Conservation (phyloP, 805 yeast genomes). For the Candida xyloterini region DNA sequence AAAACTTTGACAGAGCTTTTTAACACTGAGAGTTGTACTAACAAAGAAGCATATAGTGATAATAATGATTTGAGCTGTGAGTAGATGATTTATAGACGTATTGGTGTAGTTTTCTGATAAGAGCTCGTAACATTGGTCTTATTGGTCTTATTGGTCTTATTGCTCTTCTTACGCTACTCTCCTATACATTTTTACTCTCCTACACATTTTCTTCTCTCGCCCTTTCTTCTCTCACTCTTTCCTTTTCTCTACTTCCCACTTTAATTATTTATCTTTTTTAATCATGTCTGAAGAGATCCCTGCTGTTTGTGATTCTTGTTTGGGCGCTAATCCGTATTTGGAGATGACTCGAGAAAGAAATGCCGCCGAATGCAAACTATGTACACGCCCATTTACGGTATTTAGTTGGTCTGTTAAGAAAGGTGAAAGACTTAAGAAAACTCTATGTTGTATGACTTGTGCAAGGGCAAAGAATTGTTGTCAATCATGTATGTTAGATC, state of each 20-base stretch:
- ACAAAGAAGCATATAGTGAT: background rate
- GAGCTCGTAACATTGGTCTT: too few species aligned
- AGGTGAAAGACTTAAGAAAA: conserved; percentile 48
- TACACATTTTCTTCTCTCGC: too few species aligned
- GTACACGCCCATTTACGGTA: conserved; percentile 81
- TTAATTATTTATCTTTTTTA: conserved; percentile 1
- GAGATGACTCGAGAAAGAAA: conserved; percentile 65
- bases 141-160: too few species aligned
- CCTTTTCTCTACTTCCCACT: too few species aligned
- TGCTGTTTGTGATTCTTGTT: conserved; percentile 68
- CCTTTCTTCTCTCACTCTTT: too few species aligned
- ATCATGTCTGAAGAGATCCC: conserved; percentile 37
- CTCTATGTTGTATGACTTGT: conserved; percentile 77
- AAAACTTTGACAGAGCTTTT: conserved; percentile 38
- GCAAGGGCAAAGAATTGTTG: conserved; percentile 79
- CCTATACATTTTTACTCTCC: too few species aligned
- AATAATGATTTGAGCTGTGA: background rate
- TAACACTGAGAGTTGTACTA: conserved; percentile 33
- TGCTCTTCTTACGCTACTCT: too few species aligned
- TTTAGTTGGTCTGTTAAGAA: conserved; percentile 66
- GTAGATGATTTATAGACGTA: too few species aligned
- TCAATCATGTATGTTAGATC: conserved; percentile 82
- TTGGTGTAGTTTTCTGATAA: too few species aligned
- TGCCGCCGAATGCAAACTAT: conserved; percentile 82
- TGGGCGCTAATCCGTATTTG: conserved; percentile 65